Conservation (phyloP, 257 asterid genomes). For the Fraxinus quadrangulata region DNA sequence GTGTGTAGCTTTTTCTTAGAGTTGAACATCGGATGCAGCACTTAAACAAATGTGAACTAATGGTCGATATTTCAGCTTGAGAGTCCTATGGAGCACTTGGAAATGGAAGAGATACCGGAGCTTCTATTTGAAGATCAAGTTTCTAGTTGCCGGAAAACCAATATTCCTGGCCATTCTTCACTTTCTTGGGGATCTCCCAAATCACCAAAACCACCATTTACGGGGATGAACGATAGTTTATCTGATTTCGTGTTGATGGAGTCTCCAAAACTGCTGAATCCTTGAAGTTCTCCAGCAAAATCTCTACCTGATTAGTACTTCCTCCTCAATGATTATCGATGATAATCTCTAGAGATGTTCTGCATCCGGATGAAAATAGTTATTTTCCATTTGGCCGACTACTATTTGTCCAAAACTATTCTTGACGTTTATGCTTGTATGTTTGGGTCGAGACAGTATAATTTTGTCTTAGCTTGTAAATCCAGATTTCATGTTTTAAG, state of each 20-base stretch:
- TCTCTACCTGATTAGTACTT: background rate
- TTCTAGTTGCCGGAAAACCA: constrained; percentile 20
- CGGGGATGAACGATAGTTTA: constrained; percentile 44
- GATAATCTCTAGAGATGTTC: no score
- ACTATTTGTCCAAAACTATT: no score
- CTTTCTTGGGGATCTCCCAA: constrained; percentile 53
- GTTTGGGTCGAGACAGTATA: no score
- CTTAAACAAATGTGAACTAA: constrained; percentile 11
- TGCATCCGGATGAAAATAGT: no score
- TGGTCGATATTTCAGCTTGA: constrained; percentile 28
- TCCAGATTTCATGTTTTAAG: background rate
- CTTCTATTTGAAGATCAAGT: constrained; percentile 27
- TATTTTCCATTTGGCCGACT: no score
- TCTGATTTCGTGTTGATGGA: constrained; percentile 46
- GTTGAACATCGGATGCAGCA: background rate
- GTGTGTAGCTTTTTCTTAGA: background rate
- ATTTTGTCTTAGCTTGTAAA: background rate
- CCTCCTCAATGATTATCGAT: no score
- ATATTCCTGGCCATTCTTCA: constrained; percentile 28
- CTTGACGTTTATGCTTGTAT: no score
- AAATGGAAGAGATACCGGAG: constrained; percentile 52
- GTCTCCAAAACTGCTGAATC: constrained; percentile 38
- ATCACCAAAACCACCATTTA: constrained; percentile 41
- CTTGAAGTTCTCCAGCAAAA: constrained; percentile 5
- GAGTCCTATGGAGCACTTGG: constrained; percentile 36